Evolutionary conservation across 768 basidiomycete species (phyloP), one percentile per base, ranked within the genome.

Genomic region (Russula lepida): DNA sequence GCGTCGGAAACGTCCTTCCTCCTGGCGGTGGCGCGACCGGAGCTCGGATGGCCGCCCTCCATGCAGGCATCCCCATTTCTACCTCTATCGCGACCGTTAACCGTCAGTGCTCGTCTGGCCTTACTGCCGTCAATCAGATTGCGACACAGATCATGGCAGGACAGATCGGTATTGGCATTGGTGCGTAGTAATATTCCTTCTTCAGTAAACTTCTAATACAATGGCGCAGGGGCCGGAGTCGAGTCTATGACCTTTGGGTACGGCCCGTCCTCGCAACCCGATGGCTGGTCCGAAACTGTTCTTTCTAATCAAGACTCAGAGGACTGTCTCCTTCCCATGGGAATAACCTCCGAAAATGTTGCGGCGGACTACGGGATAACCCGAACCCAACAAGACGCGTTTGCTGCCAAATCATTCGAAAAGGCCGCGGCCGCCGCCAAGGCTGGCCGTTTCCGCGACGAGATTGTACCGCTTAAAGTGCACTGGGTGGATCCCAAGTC

Each of bases 301-400:
- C 78, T 89, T 62, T 67, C 77, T 35, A 84, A 79, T 73, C 75
- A 83, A 66, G 85, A 88, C 66, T 82, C 92, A 2, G 81, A 81
- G 60, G 92, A 94, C 75, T 93, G 91, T 70, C 78, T 88, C 28
- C 76, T 90, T 60, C 91, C 91, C 47, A 92, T 92, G 90, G 94
- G 93, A 37, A 85, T 94, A 76, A 94, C 94, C 21, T 92, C 89
- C n/a, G 92, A 95, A 77, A 93, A 93, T 71, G 91, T 94, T 65
- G 90, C 93, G 13, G 71, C 78, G 52, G 84, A 92, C 58, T 95
- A 81, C 73, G 76, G 77, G 61, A 83, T 95, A 71, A 77, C 86
- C 30, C 87, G 94, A 56, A 77, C 78, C 51, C 74, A 72, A n/a
- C 91, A 95, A 74, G 94, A 95, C 76, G 81, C 78, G 58, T 94